phyloP scores from a whole-genome alignment of 306 rosid species.

The Cucurbita pepo region DNA sequence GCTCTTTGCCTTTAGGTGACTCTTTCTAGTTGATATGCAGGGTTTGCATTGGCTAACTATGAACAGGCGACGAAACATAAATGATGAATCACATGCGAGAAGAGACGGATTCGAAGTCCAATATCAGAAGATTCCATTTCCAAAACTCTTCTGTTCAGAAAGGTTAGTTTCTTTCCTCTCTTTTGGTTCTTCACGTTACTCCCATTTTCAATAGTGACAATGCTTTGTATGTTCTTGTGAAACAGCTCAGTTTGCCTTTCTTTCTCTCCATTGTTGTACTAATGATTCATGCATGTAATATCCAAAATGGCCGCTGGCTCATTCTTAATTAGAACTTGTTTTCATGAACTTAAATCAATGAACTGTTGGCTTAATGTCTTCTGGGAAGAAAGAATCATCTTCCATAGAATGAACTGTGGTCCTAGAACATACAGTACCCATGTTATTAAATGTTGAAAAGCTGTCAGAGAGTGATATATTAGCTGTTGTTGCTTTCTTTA shows the following conservation, averaged over 20 bases:
- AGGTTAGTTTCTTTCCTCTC: constrained; percentile 1
- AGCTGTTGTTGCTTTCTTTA: neutral
- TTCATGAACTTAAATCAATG: neutral
- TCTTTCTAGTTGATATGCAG: neutral
- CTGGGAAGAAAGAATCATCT: neutral
- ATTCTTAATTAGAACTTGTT: neutral
- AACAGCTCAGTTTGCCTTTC: neutral
- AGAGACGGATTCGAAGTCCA: no score
- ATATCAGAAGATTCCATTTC: no score
- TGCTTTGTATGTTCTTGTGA: neutral
- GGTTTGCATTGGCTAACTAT: neutral
- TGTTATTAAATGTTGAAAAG: neutral
- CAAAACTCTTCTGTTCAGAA: neutral
- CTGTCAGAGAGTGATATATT: neutral
- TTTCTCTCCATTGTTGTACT: neutral
- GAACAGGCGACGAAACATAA: no score
- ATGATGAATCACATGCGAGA: no score
- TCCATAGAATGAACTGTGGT: neutral
- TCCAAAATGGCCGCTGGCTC: neutral
- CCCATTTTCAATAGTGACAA: neutral
- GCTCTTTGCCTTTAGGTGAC: neutral
- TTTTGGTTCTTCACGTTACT: neutral
- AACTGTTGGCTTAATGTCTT: neutral
- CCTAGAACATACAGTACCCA: neutral
- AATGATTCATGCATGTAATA: neutral